Percentiles rank a stretch among this genome's conserved stretches.
These are phyloP conservation scores for Microcyclospora pomicola DNA, from an alignment of 2,329 filamentous ascomycete genomes.

Conservation along the genomic window DNA sequence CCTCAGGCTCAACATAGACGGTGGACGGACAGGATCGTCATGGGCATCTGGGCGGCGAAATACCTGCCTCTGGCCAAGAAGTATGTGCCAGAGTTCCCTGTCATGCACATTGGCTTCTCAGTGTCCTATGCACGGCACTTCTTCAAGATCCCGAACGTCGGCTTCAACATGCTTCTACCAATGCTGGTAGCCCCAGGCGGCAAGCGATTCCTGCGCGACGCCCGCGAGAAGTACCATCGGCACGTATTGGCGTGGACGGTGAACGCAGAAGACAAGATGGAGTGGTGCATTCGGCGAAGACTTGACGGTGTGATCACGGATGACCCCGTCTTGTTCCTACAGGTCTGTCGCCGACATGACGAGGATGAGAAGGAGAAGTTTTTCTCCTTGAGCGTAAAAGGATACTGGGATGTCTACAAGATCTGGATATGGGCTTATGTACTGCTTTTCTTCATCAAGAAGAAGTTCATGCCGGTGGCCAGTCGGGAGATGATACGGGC, in stretches of 20 bases:
- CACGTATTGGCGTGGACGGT: conserved; percentile 75
- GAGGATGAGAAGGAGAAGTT: conserved; percentile 21
- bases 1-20: conserved; percentile 25
- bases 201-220: conserved; percentile 44
- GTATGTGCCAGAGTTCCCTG: conserved; percentile 48
- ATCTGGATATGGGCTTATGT: conserved; percentile 6
- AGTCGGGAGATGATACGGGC: conserved; percentile 5
- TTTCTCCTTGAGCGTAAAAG: conserved; percentile 10
- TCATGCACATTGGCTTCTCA: conserved; percentile 57
- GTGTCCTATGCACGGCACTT: conserved; percentile 57
- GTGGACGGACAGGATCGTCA: conserved; percentile 61
- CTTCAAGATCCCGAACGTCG: conserved; percentile 50
- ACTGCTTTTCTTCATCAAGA: conserved; percentile 1
- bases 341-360: conserved; percentile 40
- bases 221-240: conserved; percentile 31
- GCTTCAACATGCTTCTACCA: conserved; percentile 64
- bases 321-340: conserved; percentile 54
- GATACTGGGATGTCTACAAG: conserved; percentile 5
- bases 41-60: conserved; percentile 72
- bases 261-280: conserved; percentile 66
- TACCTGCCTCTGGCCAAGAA: conserved; percentile 51
- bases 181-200: conserved; percentile 57
- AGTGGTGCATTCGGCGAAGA: conserved; percentile 53
- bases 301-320: conserved; percentile 81
- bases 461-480: conserved; percentile 7